Evolutionary conservation across 768 basidiomycete genomes (phyloP).

Genomic region (Phlebiopsis flavidoalba): DNA sequence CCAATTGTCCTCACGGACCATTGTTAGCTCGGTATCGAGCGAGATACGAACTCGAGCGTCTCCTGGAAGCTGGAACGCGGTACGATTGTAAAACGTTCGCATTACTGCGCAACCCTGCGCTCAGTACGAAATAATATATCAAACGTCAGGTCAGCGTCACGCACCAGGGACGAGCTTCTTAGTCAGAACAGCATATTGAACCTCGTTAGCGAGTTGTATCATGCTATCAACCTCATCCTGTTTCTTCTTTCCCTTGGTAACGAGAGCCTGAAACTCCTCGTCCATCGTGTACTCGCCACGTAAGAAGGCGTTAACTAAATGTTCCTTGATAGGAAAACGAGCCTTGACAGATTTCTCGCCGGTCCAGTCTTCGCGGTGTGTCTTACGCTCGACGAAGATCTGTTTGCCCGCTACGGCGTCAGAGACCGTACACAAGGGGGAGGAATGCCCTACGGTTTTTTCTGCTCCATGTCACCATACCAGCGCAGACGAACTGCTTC

Average conservation of each 20-base stretch:
- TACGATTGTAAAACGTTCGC: conserved; percentile 97
- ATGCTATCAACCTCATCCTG: conserved; percentile 88
- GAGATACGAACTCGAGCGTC: conserved; percentile 99
- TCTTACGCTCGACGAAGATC: conserved; percentile 89
- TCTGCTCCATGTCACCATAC: conserved; percentile 87
- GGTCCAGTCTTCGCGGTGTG: conserved; percentile 98
- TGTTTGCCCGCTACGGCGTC: conserved; percentile 20
- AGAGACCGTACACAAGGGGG: neutral
- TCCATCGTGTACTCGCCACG: conserved; percentile 91
- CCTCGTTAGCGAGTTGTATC: conserved; percentile 96
- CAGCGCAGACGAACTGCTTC: conserved; percentile 95
- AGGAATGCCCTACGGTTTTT: conserved; percentile 55
- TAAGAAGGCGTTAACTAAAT: conserved; percentile 87
- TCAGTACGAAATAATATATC: neutral
- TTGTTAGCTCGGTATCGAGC: conserved; percentile 91
- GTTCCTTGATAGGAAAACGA: conserved; percentile 92
- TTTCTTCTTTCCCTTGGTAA: conserved; percentile 87
- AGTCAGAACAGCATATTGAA: conserved; percentile 86
- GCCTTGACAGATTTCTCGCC: conserved; percentile 99
- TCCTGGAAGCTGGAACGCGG: conserved; percentile 97
- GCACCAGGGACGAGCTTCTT: conserved; percentile 78
- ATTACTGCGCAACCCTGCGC: conserved; percentile 52
- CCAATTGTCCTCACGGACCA: conserved; percentile 97
- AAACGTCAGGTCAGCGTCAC: conserved; percentile 18
- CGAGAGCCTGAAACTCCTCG: conserved; percentile 82